Conservation (phyloP, 1,139 yeast species). For the Saccharomyces uvarum region DNA sequence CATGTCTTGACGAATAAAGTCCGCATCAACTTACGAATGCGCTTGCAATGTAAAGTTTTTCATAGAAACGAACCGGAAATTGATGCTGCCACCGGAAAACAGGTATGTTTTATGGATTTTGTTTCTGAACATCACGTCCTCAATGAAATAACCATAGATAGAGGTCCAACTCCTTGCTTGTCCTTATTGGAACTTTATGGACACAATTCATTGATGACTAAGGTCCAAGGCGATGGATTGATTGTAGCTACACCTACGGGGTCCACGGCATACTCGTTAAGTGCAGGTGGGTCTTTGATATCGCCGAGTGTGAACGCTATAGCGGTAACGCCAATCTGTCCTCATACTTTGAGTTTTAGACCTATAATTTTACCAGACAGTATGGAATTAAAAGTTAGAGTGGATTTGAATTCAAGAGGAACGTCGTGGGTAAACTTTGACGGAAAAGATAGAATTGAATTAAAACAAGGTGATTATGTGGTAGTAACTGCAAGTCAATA, state of each 20-base stretch:
- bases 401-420: slow-evolving; percentile 57
- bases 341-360: slow-evolving; percentile 80
- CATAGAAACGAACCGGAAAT: slow-evolving; percentile 21
- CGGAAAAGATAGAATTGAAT: slow-evolving; percentile 72
- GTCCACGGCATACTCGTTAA: slow-evolving; percentile 80
- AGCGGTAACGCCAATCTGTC: slow-evolving; percentile 86
- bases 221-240: slow-evolving; percentile 86
- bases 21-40: slow-evolving; percentile 70
- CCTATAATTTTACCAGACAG: slow-evolving; percentile 84
- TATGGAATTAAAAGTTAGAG: slow-evolving; percentile 67
- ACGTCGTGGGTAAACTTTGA: slow-evolving; percentile 92
- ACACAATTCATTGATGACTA: slow-evolving; percentile 69
- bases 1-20: slow-evolving; percentile 60
- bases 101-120: slow-evolving; percentile 45
- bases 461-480: slow-evolving; percentile 67
- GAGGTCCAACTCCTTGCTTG: slow-evolving; percentile 85
- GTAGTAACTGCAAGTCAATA: slow-evolving; percentile 71
- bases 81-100: slow-evolving; percentile 21
- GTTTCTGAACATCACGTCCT: slow-evolving; percentile 72
- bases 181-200: slow-evolving; percentile 80
- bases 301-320: slow-evolving; percentile 87
- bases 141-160: slow-evolving; percentile 76
- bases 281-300: slow-evolving; percentile 89
- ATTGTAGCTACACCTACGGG: slow-evolving; percentile 90
- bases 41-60: slow-evolving; percentile 63